Evolutionary conservation across 441 rosid species (phyloP).

Genomic region (Gossypium aridum): DNA sequence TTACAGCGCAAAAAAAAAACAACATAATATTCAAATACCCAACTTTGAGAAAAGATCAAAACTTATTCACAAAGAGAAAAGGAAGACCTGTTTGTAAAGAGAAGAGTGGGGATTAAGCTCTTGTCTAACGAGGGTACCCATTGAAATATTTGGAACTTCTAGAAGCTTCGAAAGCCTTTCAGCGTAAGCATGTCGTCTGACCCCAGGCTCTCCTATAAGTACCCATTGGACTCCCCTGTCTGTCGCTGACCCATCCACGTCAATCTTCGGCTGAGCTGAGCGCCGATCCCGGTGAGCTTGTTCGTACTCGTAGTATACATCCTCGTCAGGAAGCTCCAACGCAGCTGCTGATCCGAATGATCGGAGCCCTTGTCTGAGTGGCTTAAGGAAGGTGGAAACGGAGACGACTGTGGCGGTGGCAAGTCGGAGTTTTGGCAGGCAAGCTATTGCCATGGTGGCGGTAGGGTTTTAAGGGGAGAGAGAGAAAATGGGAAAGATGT

Average conservation of each 20-base stretch:
- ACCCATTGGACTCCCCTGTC: constrained; percentile 95
- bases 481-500: neutral
- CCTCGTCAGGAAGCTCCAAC: constrained; percentile 44
- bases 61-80: neutral
- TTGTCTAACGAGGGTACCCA: constrained; percentile 79
- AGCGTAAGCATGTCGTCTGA: constrained; percentile 66
- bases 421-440: constrained; percentile 49
- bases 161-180: constrained; percentile 76
- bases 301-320: constrained; percentile 18
- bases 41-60: neutral
- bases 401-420: constrained; percentile 7
- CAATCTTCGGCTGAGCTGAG: constrained; percentile 17
- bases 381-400: constrained; percentile 14
- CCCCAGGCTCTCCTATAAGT: constrained; percentile 73
- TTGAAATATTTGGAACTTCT: constrained; percentile 88
- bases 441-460: constrained; percentile 47
- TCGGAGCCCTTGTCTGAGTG: constrained; percentile 17
- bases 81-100: constrained; percentile 53
- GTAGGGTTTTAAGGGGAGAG: constrained; percentile 21
- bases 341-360: constrained; percentile 75
- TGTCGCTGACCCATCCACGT: constrained; percentile 32
- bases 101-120: constrained; percentile 72
- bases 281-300: constrained; percentile 6
- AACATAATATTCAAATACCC: neutral
- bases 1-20: neutral